Base-by-base conservation (phyloP, 805 yeast genomes). In the Cyberlindnera mycetangii region DNA sequence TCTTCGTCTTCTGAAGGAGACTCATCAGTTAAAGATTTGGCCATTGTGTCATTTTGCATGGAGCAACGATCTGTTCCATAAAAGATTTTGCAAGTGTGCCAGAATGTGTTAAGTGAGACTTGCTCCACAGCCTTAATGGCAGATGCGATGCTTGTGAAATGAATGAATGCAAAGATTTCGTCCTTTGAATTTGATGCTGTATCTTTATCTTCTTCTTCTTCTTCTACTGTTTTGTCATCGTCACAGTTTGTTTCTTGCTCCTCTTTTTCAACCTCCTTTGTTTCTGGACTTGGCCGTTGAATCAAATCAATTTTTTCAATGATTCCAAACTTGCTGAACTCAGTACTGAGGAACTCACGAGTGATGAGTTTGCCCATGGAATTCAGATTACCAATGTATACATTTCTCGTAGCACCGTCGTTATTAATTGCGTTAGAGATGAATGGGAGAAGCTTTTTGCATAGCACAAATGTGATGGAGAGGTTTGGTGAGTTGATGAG, bases 61-160 rank as follows among this genome's bases (percentile, higher is more conserved):
- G 96, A 95, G 67, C 93, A 87, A 64, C 97, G 74, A 65, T 92
- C 98, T 60, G 89, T 89, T 41, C 98, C 98, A 60, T 88, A 90
- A 56, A 80, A 87, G 32, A 93, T 83, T 61, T 86, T 87, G 38
- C 85, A 78, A 47, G 79, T 80, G 48, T 76, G 71, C 75, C 89
- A 92, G 52, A 76, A 77, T 31, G 81, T 81, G 31, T 72, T 72
- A 24, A 79, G 67, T 1, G 90, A 85, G 42, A 93, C 71, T 53
- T 80, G 81, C 47, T 87, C 84, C 36, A 89, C 97, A 46, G 88
- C 88, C 64, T 85, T 78, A 36, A 90, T 83, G 14, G 98, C 97
- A 42, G 87, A 76, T 41, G 88, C 70, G 40, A 92, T 87, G 21
- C 85, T 79, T 43, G 89, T 75, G 67, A 89, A 90, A 69, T 92